Conservation (phyloP, 2,329 filamentous ascomycete genomes). For the Colletotrichum sp. region DNA sequence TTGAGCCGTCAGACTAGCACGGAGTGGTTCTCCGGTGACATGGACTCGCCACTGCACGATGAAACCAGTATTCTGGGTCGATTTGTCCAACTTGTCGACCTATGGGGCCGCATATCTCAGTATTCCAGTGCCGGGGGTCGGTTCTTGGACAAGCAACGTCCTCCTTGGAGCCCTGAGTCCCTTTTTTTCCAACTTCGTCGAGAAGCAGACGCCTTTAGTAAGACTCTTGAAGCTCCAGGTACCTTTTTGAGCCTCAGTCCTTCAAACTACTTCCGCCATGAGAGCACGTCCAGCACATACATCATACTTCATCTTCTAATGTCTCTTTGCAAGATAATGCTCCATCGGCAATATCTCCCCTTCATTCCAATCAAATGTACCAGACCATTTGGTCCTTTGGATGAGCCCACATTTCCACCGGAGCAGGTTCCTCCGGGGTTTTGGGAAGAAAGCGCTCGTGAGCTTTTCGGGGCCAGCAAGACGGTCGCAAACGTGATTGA, state of each 20-base stretch:
- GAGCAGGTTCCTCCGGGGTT: conserved; percentile 55
- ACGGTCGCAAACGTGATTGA: conserved; percentile 70
- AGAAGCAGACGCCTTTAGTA: conserved; percentile 52
- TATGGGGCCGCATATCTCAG: conserved; percentile 60
- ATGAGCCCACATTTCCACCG: conserved; percentile 57
- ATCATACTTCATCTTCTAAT: conserved; percentile 70
- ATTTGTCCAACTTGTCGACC: conserved; percentile 61
- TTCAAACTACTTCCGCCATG: conserved; percentile 68
- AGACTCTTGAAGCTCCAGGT: conserved; percentile 45
- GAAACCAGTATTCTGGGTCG: conserved; percentile 54
- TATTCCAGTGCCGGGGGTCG: conserved; percentile 58
- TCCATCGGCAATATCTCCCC: conserved; percentile 71
- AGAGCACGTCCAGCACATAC: conserved; percentile 67
- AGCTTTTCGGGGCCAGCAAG: conserved; percentile 65
- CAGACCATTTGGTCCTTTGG: conserved; percentile 58
- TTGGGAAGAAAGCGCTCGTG: conserved; percentile 65
- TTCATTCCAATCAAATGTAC: conserved; percentile 63
- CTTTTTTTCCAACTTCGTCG: conserved; percentile 57
- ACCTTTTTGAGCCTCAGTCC: conserved; percentile 45
- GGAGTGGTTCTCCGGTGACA: conserved; percentile 34
- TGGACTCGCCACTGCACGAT: conserved; percentile 33
- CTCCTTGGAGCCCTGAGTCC: conserved; percentile 65
- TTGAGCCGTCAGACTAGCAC: conserved; percentile 61
- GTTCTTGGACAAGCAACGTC: conserved; percentile 46
- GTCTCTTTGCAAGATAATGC: conserved; percentile 68